Evolutionary conservation across 345 rosid species (phyloP), one percentile per base, ranked within the genome.

Genomic region (Pistacia integerrima): DNA sequence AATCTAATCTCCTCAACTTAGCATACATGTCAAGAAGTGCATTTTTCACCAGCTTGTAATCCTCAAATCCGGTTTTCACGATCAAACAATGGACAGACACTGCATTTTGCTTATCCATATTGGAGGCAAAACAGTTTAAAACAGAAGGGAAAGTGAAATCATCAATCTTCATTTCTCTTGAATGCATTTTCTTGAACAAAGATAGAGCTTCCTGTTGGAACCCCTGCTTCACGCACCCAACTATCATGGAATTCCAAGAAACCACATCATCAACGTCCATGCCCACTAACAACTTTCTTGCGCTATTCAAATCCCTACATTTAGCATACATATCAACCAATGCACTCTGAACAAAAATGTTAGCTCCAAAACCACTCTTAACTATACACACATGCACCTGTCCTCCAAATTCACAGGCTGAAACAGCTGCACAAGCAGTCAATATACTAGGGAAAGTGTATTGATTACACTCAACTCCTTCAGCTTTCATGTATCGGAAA

Each of bases 21-120:
- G 99, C 97, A 80, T 90, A 93, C 97, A 89, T 84, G 83, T 93
- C 98, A 11, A 93, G 77, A 69, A 96, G 93, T 36, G 99, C 97
- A 82, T 96, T 93, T 76, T 84, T 89, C 81, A 93, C 93, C 2
- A 85, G 84, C 77, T 79, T 87, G 79, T 83, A 87, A 64, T 77
- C 82, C 60, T 81, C 93, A 78, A 85, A 92, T 68, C 99, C 94
- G 30, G 88, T 86, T 87, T 95, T 93, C 44, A 90, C 57, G 36
- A 92, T 89, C 82, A 89, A 76, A 84, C 94, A 87, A 68, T 93
- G 99, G 25, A 90, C 90, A 48, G 89, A 85, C 44, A 66, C 80
- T 49, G 93, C 90, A 55, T 79, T 74, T 59, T 77, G 80, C 66
- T 71, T 61, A 75, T 88, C 88, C 76, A 76, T 82, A 66, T 7